A percentile compares a stretch with the other conserved stretches of the same genome.
Conservation (phyloP, 2,329 filamentous ascomycete species). For the Pleoardoris graminearum region DNA sequence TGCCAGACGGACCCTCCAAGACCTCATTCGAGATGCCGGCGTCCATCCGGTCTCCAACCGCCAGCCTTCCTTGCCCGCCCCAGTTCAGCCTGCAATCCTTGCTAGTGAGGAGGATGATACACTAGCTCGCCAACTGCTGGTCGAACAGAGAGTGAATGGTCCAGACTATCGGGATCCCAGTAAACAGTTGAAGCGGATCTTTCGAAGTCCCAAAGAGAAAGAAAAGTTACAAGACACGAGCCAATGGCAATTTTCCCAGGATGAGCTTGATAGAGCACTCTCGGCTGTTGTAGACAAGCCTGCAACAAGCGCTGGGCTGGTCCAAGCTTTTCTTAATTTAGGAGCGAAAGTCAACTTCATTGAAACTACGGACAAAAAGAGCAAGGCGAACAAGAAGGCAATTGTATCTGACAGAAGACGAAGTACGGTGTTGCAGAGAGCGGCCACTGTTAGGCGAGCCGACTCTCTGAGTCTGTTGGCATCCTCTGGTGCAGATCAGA, state of each 20-base stretch:
- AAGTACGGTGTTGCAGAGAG: slow-evolving; percentile 43
- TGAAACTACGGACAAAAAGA: slow-evolving; percentile 25
- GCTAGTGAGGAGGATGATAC: slow-evolving; percentile 39
- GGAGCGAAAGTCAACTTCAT: slow-evolving; percentile 42
- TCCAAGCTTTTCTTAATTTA: slow-evolving; percentile 39
- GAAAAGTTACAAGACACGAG: slow-evolving; percentile 33
- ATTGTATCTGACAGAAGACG: slow-evolving; percentile 31
- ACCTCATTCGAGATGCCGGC: slow-evolving; percentile 36
- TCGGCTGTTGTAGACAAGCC: slow-evolving; percentile 38
- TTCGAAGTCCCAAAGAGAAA: slow-evolving; percentile 42
- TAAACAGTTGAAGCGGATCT: slow-evolving; percentile 40
- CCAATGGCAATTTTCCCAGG: slow-evolving; percentile 38
- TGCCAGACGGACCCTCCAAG: slow-evolving; percentile 30
- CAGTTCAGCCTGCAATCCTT: slow-evolving; percentile 32
- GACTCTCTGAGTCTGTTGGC: slow-evolving; percentile 39
- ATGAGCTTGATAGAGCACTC: slow-evolving; percentile 41
- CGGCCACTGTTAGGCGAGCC: slow-evolving; percentile 34
- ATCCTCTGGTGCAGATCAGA: slow-evolving; percentile 40
- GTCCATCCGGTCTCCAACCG: slow-evolving; percentile 29
- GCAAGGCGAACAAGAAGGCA: slow-evolving; percentile 24
- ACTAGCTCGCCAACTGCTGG: slow-evolving; percentile 35
- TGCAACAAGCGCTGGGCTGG: slow-evolving; percentile 34
- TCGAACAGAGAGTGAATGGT: slow-evolving; percentile 34
- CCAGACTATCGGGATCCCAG: slow-evolving; percentile 35
- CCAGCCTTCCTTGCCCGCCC: slow-evolving; percentile 39